phyloP scores from a whole-genome alignment of 2,329 filamentous ascomycete genomes.

The Elsinoe necatrix region DNA sequence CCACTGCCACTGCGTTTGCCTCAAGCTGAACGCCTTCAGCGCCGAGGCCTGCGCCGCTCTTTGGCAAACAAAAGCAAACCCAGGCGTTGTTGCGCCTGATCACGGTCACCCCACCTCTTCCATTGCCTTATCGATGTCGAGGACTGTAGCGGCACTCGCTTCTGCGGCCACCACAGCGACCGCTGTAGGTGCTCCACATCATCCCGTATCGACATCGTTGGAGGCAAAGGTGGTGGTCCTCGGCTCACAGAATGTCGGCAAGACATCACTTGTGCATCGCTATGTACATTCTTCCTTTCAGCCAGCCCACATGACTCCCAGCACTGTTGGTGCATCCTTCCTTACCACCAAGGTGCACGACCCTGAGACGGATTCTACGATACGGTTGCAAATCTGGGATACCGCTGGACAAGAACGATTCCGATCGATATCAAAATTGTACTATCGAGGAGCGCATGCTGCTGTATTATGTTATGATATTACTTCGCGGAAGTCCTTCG shows the following conservation, averaged over 20 bases:
- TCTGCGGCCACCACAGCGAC: slow-evolving; percentile 10
- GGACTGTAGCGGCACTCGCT: slow-evolving; percentile 3
- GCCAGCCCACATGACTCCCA: slow-evolving; percentile 42
- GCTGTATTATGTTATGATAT: slow-evolving; percentile 94
- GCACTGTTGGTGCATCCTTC: slow-evolving; percentile 45
- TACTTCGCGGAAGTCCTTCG: slow-evolving; percentile 74
- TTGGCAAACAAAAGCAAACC: not conserved
- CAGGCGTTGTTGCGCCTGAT: slow-evolving; percentile 3
- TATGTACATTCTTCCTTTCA: slow-evolving; percentile 66
- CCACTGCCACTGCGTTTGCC: slow-evolving; percentile 7
- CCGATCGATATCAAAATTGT: slow-evolving; percentile 84
- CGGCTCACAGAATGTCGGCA: slow-evolving; percentile 70
- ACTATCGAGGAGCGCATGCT: slow-evolving; percentile 92
- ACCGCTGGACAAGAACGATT: slow-evolving; percentile 95
- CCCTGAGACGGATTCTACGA: slow-evolving; percentile 72
- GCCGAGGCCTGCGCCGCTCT: not conserved
- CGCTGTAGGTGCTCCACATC: slow-evolving; percentile 1
- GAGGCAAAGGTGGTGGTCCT: slow-evolving; percentile 77
- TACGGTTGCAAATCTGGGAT: slow-evolving; percentile 94
- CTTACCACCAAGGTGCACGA: slow-evolving; percentile 63
- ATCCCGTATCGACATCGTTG: slow-evolving; percentile 41
- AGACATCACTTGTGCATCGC: slow-evolving; percentile 68
- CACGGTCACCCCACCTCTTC: not conserved
- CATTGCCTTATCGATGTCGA: slow-evolving; percentile 6
- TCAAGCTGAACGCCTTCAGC: slow-evolving; percentile 10